Evolutionary conservation across 768 basidiomycete species (phyloP), one percentile per base, ranked within the genome.

Genomic region (Trametes maxima): DNA sequence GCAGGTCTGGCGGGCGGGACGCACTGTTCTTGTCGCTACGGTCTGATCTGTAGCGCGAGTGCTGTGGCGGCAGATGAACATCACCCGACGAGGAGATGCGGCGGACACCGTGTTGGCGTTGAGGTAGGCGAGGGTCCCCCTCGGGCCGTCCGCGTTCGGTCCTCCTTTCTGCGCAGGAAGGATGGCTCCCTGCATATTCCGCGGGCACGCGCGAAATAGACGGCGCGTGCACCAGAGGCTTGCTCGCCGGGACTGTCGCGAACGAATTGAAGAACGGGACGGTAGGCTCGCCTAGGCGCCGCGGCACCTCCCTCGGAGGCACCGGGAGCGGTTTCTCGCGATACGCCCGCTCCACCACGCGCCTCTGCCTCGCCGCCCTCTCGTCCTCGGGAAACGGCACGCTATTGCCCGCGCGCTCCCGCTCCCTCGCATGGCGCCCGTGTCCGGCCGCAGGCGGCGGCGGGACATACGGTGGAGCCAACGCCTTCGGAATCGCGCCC

Each of bases 21-120:
- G 44, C 10, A 13, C 3, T n/a, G 42, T 56, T 61, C 54, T 51
- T 48, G 49, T 61, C 48, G 4, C n/a, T 10, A 16, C 25, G 21
- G 22, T 37, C 52, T 2, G n/a, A 28, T 16, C 52, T 44, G 22
- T 51, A 51, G 24, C 60, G 60, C 46, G 48, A 10, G 16, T 55
- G 53, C 37, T 55, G 54, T 2, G 35, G 21, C 1, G 54, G 47
- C 5, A 43, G 60, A 22, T 40, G 39, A 7, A 57, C 54, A 36
- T 62, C 60, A 8, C 60, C 60, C 21, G 54, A 37, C 28, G 60
- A 62, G 8, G 60, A 57, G 21, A 50, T 56, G 21, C 48, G 48
- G 19, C 54, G 54, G 24, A 62, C 49, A 35, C 47, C 45, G 1
- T 28, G 13, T 2, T 54, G 36, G 3, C 48, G 54, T n/a, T 44